Evolutionary conservation across 441 rosid genomes (phyloP).

Genomic region (Pelargonium fulgidum): DNA sequence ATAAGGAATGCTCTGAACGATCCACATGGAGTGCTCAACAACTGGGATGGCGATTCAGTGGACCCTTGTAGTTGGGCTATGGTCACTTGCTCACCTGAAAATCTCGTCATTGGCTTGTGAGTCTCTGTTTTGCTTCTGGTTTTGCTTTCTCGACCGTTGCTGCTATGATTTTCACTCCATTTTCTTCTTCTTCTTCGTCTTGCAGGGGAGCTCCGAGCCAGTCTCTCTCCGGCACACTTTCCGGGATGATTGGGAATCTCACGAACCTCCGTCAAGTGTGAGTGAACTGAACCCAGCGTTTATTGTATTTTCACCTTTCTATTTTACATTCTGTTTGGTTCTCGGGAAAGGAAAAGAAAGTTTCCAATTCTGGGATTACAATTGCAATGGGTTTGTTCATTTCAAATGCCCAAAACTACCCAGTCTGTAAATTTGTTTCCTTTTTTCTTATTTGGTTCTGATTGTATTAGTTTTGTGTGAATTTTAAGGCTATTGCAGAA

Average conservation of each 20-base stretch:
- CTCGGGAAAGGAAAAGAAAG: too few species aligned
- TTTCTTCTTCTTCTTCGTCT: slow-evolving; percentile 1
- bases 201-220: slow-evolving; percentile 92
- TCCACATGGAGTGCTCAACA: slow-evolving; percentile 89
- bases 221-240: slow-evolving; percentile 80
- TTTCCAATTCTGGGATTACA: not conserved
- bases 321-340: not conserved
- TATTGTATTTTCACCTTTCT: not conserved
- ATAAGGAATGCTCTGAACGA: slow-evolving; percentile 65
- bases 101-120: slow-evolving; percentile 88
- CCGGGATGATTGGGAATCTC: slow-evolving; percentile 85
- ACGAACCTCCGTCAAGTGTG: slow-evolving; percentile 86
- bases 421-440: not conserved
- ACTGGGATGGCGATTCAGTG: slow-evolving; percentile 93
- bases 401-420: too few species aligned
- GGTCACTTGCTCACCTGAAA: slow-evolving; percentile 84
- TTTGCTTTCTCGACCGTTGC: not conserved
- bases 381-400: not conserved
- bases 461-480: not conserved
- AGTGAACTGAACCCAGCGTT: slow-evolving; percentile 24
- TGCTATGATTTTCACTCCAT: not conserved
- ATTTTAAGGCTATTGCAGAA: slow-evolving; percentile 70
- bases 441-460: too few species aligned
- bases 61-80: slow-evolving; percentile 99
- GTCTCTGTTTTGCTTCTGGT: slow-evolving; percentile 19